Conservation (phyloP, 805 yeast species). For the Saccharomyces eubayanus region DNA sequence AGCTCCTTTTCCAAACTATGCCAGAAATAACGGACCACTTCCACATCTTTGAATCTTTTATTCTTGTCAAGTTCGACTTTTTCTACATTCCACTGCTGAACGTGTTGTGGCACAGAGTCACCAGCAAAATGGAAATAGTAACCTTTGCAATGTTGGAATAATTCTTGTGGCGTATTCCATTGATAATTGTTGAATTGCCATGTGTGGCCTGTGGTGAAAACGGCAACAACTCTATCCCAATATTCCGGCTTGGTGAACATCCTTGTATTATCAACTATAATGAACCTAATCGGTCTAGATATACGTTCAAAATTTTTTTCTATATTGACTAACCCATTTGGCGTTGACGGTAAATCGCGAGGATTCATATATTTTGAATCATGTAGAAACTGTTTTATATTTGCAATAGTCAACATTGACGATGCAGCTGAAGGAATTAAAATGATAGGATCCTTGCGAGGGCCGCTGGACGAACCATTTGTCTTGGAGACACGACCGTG, state of each 20-base stretch:
- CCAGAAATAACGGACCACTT: slow-evolving; percentile 83
- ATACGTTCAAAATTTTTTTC: slow-evolving; percentile 29
- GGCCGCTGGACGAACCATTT: slow-evolving; percentile 2
- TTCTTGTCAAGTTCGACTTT: slow-evolving; percentile 69
- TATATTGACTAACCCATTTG: slow-evolving; percentile 25
- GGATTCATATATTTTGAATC: slow-evolving; percentile 58
- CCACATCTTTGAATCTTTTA: slow-evolving; percentile 80
- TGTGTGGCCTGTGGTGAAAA: slow-evolving; percentile 91
- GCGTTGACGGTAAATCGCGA: slow-evolving; percentile 30
- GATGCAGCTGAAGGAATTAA: slow-evolving; percentile 75
- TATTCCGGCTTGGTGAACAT: slow-evolving; percentile 87
- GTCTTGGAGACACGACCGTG: slow-evolving; percentile 18
- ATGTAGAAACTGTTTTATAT: slow-evolving; percentile 63
- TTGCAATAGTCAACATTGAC: slow-evolving; percentile 54
- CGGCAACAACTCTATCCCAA: slow-evolving; percentile 95
- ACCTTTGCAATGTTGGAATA: slow-evolving; percentile 81
- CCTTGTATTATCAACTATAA: slow-evolving; percentile 84
- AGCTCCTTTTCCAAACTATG: slow-evolving; percentile 67
- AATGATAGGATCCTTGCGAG: slow-evolving; percentile 56
- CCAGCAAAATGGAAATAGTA: slow-evolving; percentile 68
- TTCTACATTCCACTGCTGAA: slow-evolving; percentile 84
- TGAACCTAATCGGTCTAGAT: slow-evolving; percentile 26
- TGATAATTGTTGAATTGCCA: slow-evolving; percentile 94
- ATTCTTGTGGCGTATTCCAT: slow-evolving; percentile 66
- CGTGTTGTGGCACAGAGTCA: slow-evolving; percentile 67